Evolutionary conservation across 805 yeast species (phyloP).

Genomic region (Blastobotrys americana): DNA sequence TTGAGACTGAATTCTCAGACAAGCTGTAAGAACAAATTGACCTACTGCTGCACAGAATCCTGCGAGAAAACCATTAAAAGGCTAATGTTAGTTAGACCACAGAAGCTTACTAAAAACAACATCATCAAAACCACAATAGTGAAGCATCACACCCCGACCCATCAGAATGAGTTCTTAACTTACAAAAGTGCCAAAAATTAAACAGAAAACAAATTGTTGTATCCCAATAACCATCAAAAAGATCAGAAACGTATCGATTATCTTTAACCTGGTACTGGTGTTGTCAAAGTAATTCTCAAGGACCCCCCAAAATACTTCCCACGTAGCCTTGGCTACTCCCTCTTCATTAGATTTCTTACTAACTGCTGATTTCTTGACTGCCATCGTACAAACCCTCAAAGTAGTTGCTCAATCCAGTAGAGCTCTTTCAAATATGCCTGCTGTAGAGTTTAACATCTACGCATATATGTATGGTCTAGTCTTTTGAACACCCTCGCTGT

Average conservation of each 20-base stretch:
- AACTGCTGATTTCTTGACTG: slow-evolving; percentile 11
- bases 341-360: slow-evolving; percentile 2
- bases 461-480: too few relatives aligned
- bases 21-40: slow-evolving; percentile 79
- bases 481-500: too few relatives aligned
- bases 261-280: slow-evolving; percentile 34
- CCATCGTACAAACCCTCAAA: not conserved
- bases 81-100: slow-evolving; percentile 33
- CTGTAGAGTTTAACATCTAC: too few relatives aligned
- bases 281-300: slow-evolving; percentile 21
- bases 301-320: slow-evolving; percentile 15
- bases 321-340: not conserved
- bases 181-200: slow-evolving; percentile 67
- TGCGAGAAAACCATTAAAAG: slow-evolving; percentile 93
- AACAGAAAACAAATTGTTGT: slow-evolving; percentile 70
- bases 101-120: not conserved
- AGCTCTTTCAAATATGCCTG: too few relatives aligned
- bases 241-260: slow-evolving; percentile 70
- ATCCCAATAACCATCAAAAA: slow-evolving; percentile 70
- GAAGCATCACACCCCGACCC: not conserved
- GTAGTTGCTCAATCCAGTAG: too few relatives aligned
- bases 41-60: slow-evolving; percentile 92
- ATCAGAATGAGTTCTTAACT: slow-evolving; percentile 14
- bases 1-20: slow-evolving; percentile 61
- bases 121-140: not conserved